A percentile compares a stretch with the other conserved stretches of the same genome.
These are phyloP conservation scores for Penicillium manginii DNA, from an alignment of 495 filamentous ascomycete species.

Conservation along the genomic window DNA sequence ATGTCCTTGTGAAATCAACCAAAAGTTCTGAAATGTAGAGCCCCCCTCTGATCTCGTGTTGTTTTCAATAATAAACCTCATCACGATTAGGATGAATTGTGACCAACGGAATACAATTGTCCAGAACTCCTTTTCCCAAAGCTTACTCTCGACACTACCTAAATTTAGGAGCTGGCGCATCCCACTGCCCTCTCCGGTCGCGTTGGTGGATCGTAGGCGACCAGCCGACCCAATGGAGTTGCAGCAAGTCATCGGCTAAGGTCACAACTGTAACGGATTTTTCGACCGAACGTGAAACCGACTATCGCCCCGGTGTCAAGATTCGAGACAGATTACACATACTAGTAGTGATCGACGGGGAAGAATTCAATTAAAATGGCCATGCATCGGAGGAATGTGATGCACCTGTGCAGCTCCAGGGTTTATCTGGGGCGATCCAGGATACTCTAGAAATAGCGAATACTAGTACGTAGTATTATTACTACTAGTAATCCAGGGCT, in stretches of 20 bases:
- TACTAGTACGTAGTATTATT: too few species aligned
- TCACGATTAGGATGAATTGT: not conserved
- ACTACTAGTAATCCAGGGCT: too few species aligned
- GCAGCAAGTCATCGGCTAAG: not conserved
- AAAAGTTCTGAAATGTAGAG: too few species aligned
- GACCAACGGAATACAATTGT: not conserved
- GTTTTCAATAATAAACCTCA: not conserved
- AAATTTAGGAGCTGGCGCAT: slow-evolving; percentile 2
- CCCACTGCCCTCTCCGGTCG: slow-evolving; percentile 3
- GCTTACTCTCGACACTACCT: not conserved
- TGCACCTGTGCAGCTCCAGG: not conserved
- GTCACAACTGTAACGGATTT: not conserved
- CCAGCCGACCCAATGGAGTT: not conserved
- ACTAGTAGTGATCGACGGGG: slow-evolving; percentile 1
- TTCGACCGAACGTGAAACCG: not conserved
- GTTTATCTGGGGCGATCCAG: too few species aligned
- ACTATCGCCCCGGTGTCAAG: not conserved
- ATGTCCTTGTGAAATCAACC: too few species aligned
- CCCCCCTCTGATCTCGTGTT: too few species aligned
- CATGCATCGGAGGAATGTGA: slow-evolving; percentile 7
- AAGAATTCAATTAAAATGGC: slow-evolving; percentile 4
- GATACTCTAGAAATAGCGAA: too few species aligned
- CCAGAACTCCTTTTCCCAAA: not conserved
- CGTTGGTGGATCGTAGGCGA: not conserved
- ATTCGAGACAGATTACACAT: not conserved